These are phyloP conservation scores for Alternaria angustiovoidea DNA, from an alignment of 2,329 filamentous ascomycete genomes.

Conservation along the genomic window DNA sequence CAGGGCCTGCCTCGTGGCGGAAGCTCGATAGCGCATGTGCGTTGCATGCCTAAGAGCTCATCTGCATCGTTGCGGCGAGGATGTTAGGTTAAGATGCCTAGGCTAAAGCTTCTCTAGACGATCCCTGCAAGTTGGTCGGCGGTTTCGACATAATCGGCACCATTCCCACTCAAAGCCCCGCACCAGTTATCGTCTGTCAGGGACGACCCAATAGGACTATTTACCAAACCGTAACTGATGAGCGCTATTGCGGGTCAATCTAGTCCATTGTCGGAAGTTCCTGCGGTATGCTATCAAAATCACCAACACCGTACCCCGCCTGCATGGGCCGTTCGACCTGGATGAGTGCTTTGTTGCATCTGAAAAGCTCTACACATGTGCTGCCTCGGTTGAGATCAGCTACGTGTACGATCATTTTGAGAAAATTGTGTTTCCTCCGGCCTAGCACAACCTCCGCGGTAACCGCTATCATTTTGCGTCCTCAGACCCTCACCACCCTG, in stretches of 20 bases:
- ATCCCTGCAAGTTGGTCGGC: slow-evolving; percentile 27
- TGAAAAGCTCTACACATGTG: not conserved
- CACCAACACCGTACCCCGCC: not conserved
- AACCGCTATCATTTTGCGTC: not conserved
- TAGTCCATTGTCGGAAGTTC: not conserved
- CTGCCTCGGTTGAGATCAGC: slow-evolving; percentile 1
- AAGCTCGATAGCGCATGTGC: slow-evolving; percentile 14
- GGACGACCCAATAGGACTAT: slow-evolving; percentile 17
- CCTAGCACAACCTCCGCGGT: not conserved
- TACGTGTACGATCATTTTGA: not conserved
- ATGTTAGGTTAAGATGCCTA: slow-evolving; percentile 25
- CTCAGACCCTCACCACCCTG: not conserved
- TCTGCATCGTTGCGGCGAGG: slow-evolving; percentile 21
- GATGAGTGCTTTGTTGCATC: not conserved
- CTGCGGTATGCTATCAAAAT: not conserved
- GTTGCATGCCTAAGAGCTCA: slow-evolving; percentile 8
- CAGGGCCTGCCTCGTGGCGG: slow-evolving; percentile 4
- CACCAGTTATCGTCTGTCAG: slow-evolving; percentile 17
- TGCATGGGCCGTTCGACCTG: not conserved
- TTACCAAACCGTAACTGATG: slow-evolving; percentile 6
- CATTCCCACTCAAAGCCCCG: slow-evolving; percentile 16
- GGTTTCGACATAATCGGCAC: slow-evolving; percentile 17
- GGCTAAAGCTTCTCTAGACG: slow-evolving; percentile 31
- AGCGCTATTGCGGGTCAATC: not conserved
- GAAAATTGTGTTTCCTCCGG: not conserved